phyloP scores from a whole-genome alignment of 169 alveolate species.

The Neospora caninum region DNA sequence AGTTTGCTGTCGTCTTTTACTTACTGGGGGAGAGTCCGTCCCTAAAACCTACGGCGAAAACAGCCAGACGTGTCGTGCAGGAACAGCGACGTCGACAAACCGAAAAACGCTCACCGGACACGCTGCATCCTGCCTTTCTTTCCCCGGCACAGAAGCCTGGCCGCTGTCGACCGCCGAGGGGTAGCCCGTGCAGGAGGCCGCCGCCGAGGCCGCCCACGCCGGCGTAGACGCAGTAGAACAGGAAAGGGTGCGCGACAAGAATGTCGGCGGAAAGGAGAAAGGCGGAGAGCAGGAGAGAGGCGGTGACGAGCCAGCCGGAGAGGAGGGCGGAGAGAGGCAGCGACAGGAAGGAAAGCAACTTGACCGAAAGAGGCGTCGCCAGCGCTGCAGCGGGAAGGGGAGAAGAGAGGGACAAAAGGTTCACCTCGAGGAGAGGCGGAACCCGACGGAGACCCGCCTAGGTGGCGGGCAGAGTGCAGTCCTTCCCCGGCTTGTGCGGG shows the following conservation, averaged over 20 bases:
- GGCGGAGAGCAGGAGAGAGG: conserved; percentile 16
- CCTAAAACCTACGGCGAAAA: no score
- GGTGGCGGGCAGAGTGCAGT: not conserved
- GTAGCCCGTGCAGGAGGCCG: not conserved
- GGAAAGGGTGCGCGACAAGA: not conserved
- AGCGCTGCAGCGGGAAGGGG: not conserved
- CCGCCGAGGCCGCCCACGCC: conserved; percentile 27
- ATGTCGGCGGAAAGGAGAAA: not conserved
- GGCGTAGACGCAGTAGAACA: conserved; percentile 20
- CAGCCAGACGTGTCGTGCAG: no score
- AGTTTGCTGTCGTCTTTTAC: no score
- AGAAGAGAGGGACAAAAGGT: not conserved
- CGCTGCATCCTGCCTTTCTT: not conserved
- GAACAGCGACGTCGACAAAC: no score
- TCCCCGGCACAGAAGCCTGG: not conserved
- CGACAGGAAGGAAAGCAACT: conserved; percentile 1
- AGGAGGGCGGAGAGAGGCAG: conserved; percentile 13
- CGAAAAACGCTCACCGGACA: not conserved
- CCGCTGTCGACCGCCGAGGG: not conserved
- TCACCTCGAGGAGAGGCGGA: not conserved
- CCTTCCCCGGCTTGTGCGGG: not conserved
- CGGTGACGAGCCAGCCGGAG: conserved; percentile 13
- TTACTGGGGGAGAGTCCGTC: no score
- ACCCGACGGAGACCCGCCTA: not conserved
- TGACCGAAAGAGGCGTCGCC: not conserved